Evolutionary conservation across 169 alveolate genomes (phyloP).

Genomic region (Plasmodium sp.): DNA sequence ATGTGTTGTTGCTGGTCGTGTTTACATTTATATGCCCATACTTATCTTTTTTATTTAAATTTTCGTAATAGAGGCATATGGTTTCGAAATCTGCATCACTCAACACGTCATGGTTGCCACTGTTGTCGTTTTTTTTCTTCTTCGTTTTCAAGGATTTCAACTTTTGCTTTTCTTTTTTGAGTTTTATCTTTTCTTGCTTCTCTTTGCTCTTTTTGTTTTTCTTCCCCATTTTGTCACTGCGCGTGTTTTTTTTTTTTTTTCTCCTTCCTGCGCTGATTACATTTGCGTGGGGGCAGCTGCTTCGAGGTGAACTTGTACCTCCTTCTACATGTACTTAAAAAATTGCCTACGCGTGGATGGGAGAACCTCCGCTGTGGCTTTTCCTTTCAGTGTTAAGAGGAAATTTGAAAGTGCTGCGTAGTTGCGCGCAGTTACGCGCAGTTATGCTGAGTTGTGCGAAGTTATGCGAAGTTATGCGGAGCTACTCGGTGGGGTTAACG

Average conservation of each 20-base stretch:
- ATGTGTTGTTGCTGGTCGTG: slow-evolving; percentile 48
- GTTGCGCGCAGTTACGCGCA: not conserved
- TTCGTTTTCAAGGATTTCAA: slow-evolving; percentile 64
- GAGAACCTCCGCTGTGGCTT: not conserved
- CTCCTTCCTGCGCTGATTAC: not conserved
- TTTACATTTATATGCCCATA: slow-evolving; percentile 69
- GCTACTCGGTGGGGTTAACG: not conserved
- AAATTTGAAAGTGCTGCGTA: not conserved
- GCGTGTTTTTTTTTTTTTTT: not conserved
- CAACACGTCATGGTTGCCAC: slow-evolving; percentile 16
- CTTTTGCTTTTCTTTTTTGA: slow-evolving; percentile 68
- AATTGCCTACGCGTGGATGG: not conserved
- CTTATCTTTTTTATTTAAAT: slow-evolving; percentile 54
- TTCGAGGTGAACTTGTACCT: not conserved
- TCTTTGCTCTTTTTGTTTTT: slow-evolving; percentile 71
- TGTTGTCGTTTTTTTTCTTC: slow-evolving; percentile 53
- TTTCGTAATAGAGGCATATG: slow-evolving; percentile 69
- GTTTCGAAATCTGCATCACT: slow-evolving; percentile 73
- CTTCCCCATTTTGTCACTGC: slow-evolving; percentile 27
- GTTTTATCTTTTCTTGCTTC: slow-evolving; percentile 50
- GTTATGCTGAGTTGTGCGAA: not conserved
- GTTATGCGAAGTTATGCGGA: not conserved
- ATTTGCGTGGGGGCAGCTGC: not conserved
- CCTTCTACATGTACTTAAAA: not conserved
- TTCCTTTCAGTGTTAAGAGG: not conserved